phyloP scores from a whole-genome alignment of 331 rosid genomes.

The Arachis monticola region DNA sequence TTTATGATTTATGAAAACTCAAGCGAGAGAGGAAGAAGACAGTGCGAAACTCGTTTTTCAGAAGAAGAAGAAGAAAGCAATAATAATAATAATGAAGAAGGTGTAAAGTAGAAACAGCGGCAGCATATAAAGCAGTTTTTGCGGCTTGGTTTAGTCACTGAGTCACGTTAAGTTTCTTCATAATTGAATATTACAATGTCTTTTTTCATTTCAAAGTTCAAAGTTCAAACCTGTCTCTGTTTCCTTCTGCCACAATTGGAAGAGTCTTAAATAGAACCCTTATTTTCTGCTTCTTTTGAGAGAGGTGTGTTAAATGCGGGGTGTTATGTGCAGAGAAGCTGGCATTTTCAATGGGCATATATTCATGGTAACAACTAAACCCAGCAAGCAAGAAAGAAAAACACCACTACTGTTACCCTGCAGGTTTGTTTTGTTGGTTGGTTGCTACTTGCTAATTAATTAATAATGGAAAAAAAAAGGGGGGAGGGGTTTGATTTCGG shows the following conservation, averaged over 20 bases:
- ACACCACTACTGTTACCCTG: constrained; percentile 4
- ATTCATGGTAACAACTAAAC: background rate
- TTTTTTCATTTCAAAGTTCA: background rate
- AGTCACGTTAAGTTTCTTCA: constrained; percentile 14
- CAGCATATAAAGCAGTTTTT: constrained; percentile 28
- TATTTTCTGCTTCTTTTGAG: background rate
- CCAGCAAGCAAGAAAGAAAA: background rate
- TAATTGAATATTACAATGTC: background rate
- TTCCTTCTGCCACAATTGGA: constrained; percentile 1
- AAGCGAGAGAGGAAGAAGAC: background rate
- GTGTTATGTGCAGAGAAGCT: constrained; percentile 8
- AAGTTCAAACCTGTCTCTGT: background rate
- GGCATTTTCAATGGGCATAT: constrained; percentile 14
- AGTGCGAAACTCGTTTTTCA: constrained; percentile 16
- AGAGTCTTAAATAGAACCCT: background rate
- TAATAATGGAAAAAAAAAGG: background rate
- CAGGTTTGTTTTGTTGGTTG: background rate
- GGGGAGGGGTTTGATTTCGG: constrained; percentile 11
- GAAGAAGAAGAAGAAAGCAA: background rate
- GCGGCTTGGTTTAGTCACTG: constrained; percentile 33
- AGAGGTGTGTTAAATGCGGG: constrained; percentile 11
- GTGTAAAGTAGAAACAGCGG: background rate
- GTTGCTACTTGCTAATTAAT: constrained; percentile 3
- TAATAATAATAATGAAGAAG: too few relatives aligned
- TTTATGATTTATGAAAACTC: too few relatives aligned